Evolutionary conservation across 192 early-diverging fungal genomes (phyloP).

Genomic region (Coemansia reversa): DNA sequence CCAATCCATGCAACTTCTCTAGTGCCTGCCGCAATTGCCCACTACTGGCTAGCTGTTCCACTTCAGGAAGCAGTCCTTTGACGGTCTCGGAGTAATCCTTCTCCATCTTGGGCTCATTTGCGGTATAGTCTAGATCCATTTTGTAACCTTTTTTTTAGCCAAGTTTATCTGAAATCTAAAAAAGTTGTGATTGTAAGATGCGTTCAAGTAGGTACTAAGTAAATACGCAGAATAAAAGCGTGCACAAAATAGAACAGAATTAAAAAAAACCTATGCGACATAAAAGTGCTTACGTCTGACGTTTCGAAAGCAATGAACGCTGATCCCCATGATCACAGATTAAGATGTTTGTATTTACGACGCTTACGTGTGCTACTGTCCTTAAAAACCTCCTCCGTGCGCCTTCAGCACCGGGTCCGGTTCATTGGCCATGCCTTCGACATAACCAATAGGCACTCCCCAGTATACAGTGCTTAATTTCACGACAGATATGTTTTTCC

Average conservation of each 20-base stretch:
- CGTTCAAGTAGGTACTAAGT: background rate
- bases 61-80: slow-evolving; percentile 76
- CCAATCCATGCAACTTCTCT: slow-evolving; percentile 80
- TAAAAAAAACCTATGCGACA: no score
- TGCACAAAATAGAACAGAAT: background rate
- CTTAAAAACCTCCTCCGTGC: no score
- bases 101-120: slow-evolving; percentile 79
- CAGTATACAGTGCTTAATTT: no score
- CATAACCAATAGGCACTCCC: no score
- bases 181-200: background rate
- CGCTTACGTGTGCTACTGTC: background rate
- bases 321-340: background rate
- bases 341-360: background rate
- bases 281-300: background rate
- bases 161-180: background rate
- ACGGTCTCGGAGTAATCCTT: slow-evolving; percentile 83
- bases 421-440: no score
- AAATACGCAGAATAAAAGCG: background rate
- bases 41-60: slow-evolving; percentile 65
- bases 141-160: background rate
- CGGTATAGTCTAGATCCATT: slow-evolving; percentile 43
- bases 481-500: no score
- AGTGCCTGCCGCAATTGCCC: slow-evolving; percentile 81
- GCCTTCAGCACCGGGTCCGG: no score
- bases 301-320: background rate